These are phyloP conservation scores for Fusarium brevicatenulatum DNA, from an alignment of 2,329 filamentous ascomycete genomes.

Conservation along the genomic window DNA sequence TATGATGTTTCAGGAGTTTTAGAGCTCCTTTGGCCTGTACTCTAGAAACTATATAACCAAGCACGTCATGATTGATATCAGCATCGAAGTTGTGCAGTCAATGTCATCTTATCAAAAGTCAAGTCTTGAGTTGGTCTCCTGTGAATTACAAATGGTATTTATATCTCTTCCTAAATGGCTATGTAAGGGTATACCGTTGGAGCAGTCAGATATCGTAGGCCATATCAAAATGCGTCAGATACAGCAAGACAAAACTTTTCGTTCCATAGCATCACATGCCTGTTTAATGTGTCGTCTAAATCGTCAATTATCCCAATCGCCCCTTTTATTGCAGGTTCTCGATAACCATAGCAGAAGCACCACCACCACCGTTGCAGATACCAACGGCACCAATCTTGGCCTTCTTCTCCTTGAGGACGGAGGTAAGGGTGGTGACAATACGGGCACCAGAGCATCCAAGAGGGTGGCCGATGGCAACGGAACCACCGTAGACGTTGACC, in stretches of 20 bases:
- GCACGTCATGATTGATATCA: constrained; percentile 25
- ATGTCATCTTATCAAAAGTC: not conserved
- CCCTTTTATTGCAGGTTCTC: constrained; percentile 71
- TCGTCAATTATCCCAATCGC: constrained; percentile 33
- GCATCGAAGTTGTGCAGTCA: not conserved
- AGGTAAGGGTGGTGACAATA: constrained; percentile 89
- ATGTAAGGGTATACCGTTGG: constrained; percentile 28
- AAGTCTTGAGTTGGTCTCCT: not conserved
- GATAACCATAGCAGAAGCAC: constrained; percentile 91
- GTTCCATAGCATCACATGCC: constrained; percentile 28
- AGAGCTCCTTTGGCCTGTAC: constrained; percentile 35
- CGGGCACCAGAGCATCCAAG: constrained; percentile 93
- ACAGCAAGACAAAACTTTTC: constrained; percentile 37
- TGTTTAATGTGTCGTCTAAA: constrained; percentile 37
- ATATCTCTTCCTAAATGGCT: constrained; percentile 28
- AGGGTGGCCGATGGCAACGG: constrained; percentile 95
- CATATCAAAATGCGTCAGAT: constrained; percentile 28
- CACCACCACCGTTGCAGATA: constrained; percentile 98
- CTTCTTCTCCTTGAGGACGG: constrained; percentile 89
- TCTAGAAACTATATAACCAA: constrained; percentile 41
- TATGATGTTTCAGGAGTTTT: constrained; percentile 11
- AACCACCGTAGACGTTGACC: constrained; percentile 95
- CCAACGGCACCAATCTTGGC: constrained; percentile 93
- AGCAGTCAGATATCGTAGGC: constrained; percentile 31
- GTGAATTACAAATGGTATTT: constrained; percentile 34